Base-by-base conservation (phyloP, 1,284 basidiomycete species). In the Ustilago bromivora region DNA sequence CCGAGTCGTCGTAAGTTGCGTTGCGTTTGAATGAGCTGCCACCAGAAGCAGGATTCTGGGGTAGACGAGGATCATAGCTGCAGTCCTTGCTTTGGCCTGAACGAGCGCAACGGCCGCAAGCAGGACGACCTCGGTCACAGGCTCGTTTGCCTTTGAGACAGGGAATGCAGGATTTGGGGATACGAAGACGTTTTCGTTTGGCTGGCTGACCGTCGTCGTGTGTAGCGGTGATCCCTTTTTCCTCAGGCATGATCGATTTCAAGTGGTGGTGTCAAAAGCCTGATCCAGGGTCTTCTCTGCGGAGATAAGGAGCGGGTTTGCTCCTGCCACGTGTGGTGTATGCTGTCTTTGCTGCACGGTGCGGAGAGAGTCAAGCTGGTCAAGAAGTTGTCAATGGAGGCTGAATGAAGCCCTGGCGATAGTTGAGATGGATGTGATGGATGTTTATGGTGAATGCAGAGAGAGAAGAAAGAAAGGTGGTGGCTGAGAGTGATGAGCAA, bases 121-220 rank as follows among this genome's bases (percentile, higher is more conserved):
- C 67, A 17, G 76, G 76, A 28, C 70, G 61, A 17, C 58, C 68
- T 13, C 76, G 71, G 57, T 78, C 76, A 59, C 76, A 78, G 13
- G 70, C 70, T 12, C 76, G 63, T 49, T 78, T 78, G n/a, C 70
- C 76, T 53, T 65, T 70, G 12, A 74, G 51, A 31, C 76, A 78
- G 0, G 76, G 76, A 13, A 78, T 66, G 65, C 76, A 78, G 2
- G 71, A 74, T 40, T 78, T 78, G 38, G 76, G 76, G 41, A 78
- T 74, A n/a, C 76, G 71, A 10, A 74, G 64, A 28, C 76, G 71
- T 47, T 72, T 74, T 32, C 76, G 70, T 41, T 76, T 76, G 53
- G 66, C 68, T 17, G 68, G 65, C 46, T 64, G 66, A 15, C 72
- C 72, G 19, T 75, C 72, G 23, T 74, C 71, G 56, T 75, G 64